Evolutionary conservation across 1,139 yeast genomes (phyloP), one percentile per base, ranked within the genome.

Genomic region (Candida buenavistaensis): DNA sequence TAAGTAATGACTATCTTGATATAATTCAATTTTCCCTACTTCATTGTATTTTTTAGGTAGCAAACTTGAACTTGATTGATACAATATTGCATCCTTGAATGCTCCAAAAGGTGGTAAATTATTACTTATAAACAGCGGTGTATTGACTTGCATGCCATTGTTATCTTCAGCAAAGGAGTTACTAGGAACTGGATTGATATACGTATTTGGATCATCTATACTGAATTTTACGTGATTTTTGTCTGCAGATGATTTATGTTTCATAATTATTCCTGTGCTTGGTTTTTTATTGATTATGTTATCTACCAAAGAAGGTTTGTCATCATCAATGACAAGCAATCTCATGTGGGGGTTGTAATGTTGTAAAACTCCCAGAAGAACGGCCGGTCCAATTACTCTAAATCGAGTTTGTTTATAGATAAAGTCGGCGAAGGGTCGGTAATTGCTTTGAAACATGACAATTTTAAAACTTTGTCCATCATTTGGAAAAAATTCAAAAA

Each of bases 31-130:
- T 30, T 45, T 55, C 4, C 71, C 74, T 8, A 51, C 46, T 33
- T 67, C 72, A 8, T 57, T 43, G 40, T 50, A 67, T 40, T 56
- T 65, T 41, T 58, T 64, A 10, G 72, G 72, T 3, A 65, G 37
- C 2, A 60, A 28, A 16, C 32, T 25, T 6, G 47, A 38, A 15
- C 40, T 30, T n/a, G n/a, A n/a, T 11, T 40, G 37, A 35, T 57
- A 59, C n/a, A 50, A 35, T n/a, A 55, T 32, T 0, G 62, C 44
- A 38, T 68, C 72, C 32, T 51, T 55, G 33, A 59, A 63, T 3
- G 48, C 44, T 2, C 72, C 74, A 50, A 70, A 69, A 1, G 75
- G 75, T 0, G 75, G 76, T 32, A 59, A 40, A 17, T 59, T 50
- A 38, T 54, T 51, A 12, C 72, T 64, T n/a, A 64, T 51, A 40